These are phyloP conservation scores for Trichophaea hybrida DNA, from an alignment of 2,329 filamentous ascomycete genomes.

Conservation along the genomic window DNA sequence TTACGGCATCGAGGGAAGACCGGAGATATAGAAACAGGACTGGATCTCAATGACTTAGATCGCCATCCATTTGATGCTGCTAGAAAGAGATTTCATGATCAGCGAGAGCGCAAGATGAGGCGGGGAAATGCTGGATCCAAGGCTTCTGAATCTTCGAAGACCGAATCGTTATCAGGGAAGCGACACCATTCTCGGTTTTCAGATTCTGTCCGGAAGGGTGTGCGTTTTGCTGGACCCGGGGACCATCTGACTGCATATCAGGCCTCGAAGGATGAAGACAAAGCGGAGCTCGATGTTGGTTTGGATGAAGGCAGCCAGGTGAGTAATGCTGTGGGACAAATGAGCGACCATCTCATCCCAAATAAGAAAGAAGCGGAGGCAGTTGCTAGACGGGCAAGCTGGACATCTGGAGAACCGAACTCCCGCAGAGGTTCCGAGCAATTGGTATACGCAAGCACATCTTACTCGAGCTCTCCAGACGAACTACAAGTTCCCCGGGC, in stretches of 20 bases:
- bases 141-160: background rate
- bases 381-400: background rate
- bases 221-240: slow-evolving; percentile 1
- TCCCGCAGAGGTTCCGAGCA: background rate
- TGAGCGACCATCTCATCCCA: background rate
- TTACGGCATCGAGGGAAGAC: background rate
- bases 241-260: slow-evolving; percentile 6
- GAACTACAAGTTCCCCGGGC: background rate
- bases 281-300: background rate
- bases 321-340: background rate
- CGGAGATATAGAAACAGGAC: slow-evolving; percentile 1
- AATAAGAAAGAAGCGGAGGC: background rate
- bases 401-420: background rate
- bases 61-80: slow-evolving; percentile 2
- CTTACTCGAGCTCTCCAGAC: slow-evolving; percentile 1
- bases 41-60: slow-evolving; percentile 1
- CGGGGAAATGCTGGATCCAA: background rate
- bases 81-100: background rate
- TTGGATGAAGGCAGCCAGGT: background rate
- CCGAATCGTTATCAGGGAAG: background rate
- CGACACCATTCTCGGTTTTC: background rate
- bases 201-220: background rate
- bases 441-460: background rate
- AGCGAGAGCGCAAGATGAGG: slow-evolving; percentile 1
- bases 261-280: slow-evolving; percentile 11